Percentiles rank a stretch among this genome's conserved stretches.
These are phyloP conservation scores for Sorghum bicolor DNA, from an alignment of 176 grass and related monocot genomes.

Conservation along the genomic window Sorghum_bicolor_NCBIv3 NC_012872.2:68906001-68906500, in stretches of 20 bases:
- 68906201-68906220: not conserved
- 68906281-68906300: not conserved
- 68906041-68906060: too few species aligned
- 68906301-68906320: constrained; percentile 51
- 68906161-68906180: too few species aligned
- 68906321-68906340: constrained; percentile 45
- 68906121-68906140: too few species aligned
- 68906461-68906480: constrained; percentile 21
- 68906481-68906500: not conserved
- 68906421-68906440: constrained; percentile 19
- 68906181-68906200: too few species aligned
- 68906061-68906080: too few species aligned
- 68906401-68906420: not conserved
- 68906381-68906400: not conserved
- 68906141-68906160: too few species aligned
- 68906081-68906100: too few species aligned
- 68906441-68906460: not conserved
- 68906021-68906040: too few species aligned
- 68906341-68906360: constrained; percentile 17
- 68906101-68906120: too few species aligned
- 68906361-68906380: constrained; percentile 33
- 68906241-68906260: too few species aligned
- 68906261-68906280: not conserved
- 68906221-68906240: not conserved
- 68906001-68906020: too few species aligned